A percentile compares a stretch with the other conserved stretches of the same genome.
Conservation (phyloP, 345 rosid genomes). For the Hypericum androsaemum region DNA sequence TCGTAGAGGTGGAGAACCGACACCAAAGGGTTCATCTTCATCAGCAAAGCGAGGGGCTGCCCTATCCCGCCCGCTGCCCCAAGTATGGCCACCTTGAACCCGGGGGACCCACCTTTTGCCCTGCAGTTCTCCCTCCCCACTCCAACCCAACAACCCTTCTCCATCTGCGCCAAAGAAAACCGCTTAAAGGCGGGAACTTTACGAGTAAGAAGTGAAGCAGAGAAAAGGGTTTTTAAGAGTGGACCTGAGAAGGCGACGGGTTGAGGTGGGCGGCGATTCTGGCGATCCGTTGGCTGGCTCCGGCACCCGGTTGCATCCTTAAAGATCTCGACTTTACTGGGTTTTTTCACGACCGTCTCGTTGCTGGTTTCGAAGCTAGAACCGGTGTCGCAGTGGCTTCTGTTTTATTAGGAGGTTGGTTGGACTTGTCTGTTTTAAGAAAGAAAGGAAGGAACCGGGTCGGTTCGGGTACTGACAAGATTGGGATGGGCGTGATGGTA, state of each 20-base stretch:
- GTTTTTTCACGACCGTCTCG: too few relatives aligned
- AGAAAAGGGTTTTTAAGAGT: background rate
- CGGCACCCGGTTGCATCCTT: background rate
- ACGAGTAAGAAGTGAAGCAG: background rate
- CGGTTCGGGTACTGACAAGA: too few relatives aligned
- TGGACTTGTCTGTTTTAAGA: too few relatives aligned
- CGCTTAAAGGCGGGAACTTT: background rate
- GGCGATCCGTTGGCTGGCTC: constrained; percentile 61
- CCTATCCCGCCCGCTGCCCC: constrained; percentile 99
- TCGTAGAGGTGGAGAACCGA: constrained; percentile 91
- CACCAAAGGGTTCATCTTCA: constrained; percentile 94
- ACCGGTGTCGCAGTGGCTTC: too few relatives aligned
- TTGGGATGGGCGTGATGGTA: too few relatives aligned
- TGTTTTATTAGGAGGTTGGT: too few relatives aligned
- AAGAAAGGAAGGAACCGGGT: too few relatives aligned
- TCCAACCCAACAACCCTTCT: constrained; percentile 36
- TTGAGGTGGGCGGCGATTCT: constrained; percentile 70
- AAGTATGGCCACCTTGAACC: constrained; percentile 82
- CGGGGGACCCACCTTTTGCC: constrained; percentile 82
- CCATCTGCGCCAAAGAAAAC: constrained; percentile 22
- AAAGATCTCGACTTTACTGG: background rate
- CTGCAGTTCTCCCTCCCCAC: constrained; percentile 46
- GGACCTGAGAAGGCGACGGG: constrained; percentile 39
- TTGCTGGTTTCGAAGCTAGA: too few relatives aligned
- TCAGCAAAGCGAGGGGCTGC: constrained; percentile 82